phyloP scores from a whole-genome alignment of 768 basidiomycete species.

The Lentinula aciculospora region DNA sequence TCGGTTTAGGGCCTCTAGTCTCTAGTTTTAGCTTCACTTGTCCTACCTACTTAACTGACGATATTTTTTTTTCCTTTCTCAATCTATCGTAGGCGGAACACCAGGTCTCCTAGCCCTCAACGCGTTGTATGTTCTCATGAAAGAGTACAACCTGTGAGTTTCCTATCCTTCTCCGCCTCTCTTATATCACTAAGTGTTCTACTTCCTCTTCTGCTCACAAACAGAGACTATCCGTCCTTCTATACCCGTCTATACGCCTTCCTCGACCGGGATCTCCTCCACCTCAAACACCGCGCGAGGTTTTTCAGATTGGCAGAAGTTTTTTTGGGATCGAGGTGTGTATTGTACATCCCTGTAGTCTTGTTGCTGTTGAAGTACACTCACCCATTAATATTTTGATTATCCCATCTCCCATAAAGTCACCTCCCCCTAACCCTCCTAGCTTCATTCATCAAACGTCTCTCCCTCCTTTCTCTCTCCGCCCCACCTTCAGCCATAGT shows the following conservation, averaged over 20 bases:
- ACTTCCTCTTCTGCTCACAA: conserved; percentile 8
- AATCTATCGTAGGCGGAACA: conserved; percentile 53
- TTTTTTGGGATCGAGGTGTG: conserved; percentile 89
- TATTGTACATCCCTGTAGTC: no score
- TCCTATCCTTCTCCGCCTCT: neutral
- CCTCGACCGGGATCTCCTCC: conserved; percentile 82
- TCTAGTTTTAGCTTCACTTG: no score
- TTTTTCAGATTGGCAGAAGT: conserved; percentile 92
- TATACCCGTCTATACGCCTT: conserved; percentile 90
- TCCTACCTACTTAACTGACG: no score
- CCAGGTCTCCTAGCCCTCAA: conserved; percentile 89
- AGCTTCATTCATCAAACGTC: conserved; percentile 91
- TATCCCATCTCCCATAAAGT: conserved; percentile 21
- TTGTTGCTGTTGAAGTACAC: neutral
- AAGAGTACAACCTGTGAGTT: conserved; percentile 86
- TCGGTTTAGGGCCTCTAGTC: no score
- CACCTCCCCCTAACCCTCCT: conserved; percentile 88
- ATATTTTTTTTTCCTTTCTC: neutral
- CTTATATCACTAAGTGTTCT: neutral
- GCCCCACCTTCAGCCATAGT: conserved; percentile 90
- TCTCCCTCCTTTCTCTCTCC: conserved; percentile 75
- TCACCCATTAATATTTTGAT: neutral
- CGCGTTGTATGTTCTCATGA: conserved; percentile 85
- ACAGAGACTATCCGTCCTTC: conserved; percentile 92
- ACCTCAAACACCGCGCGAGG: conserved; percentile 87